Evolutionary conservation across 1,284 basidiomycete species (phyloP), one percentile per base, ranked within the genome.

Genomic region (Cystobasidiaceae sp.): DNA sequence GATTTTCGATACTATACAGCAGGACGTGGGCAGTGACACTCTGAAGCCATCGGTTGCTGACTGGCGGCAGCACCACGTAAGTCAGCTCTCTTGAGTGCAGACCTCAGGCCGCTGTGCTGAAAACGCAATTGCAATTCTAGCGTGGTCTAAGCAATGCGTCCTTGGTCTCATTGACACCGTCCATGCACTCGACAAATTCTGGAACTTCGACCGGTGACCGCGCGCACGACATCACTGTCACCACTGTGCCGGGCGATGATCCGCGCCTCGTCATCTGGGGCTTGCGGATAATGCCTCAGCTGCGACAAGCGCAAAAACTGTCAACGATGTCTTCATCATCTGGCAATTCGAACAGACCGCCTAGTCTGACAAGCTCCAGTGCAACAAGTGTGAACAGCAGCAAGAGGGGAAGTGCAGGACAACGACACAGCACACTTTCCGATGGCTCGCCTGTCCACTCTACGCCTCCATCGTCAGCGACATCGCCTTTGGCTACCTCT

Each of bases 221-320:
- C 8, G 63, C 58, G 27, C 67, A 69, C 44, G 34, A 67, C 5
- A 71, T 74, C 57, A 68, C 68, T 6, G 67, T 73, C 32, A 59
- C 67, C 0, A 39, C 52, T 3, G 83, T 81, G 32, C 84, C 86
- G 6, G 82, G 85, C 19, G 86, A 90, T 69, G 90, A 93, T 71
- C 89, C 90, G 21, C 83, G 89, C 0, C 92, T 91, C 74, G 88
- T 90, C 28, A 85, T 92, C 17, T 93, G 89, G 89, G 88, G 87
- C 2, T 30, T 33, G n/a, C 62, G 56, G 34, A 48, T 57, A 4
- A 75, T 81, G 6, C 74, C 75, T n/a, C 70, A 67, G 45, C 70
- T 49, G 82, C 32, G 23, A 52, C 3, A 23, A 34, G 37, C 34
- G 34, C n/a, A 23, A 15, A 34, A 21, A 17, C 30, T n/a, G n/a